Evolutionary conservation across 2,329 filamentous ascomycete genomes (phyloP), one percentile per base, ranked within the genome.

Genomic region (Trichophyton benhamiae): DNA sequence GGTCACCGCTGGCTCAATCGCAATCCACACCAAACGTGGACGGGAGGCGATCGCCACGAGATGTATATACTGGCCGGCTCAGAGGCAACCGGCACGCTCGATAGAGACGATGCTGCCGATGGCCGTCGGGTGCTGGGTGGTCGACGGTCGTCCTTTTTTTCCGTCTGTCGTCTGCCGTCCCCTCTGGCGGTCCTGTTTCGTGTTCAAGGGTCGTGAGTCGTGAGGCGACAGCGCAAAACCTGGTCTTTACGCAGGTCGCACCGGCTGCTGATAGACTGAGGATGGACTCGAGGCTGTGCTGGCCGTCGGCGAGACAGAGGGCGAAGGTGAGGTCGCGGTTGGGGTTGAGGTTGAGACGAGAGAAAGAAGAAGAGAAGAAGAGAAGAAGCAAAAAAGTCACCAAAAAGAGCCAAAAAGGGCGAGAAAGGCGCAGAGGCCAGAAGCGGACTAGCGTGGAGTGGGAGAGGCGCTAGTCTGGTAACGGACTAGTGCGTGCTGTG

Each of bases 31-130:
- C 15, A 44, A n/a, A 44, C 41, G 15, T 44, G 41, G 41, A 44
- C 41, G n/a, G 15, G 41, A 44, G 13, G 13, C 55, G 25, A 41
- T 22, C 25, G 55, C 25, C 33, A 9, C 33, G 11, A 41, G 25
- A 15, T 13, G 36, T 36, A 58, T 67, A 64, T 65, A 65, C 48
- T 63, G 63, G 65, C 13, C 27, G 58, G 44, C 25, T 33, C 33
- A n/a, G 41, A 44, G 13, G n/a, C 41, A 7, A 6, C 13, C 20
- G 41, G 41, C 41, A n/a, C 41, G n/a, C 13, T 44, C n/a, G 41
- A 44, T 44, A n/a, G 33, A 17, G 15, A 7, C 41, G 41, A 44
- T 41, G 30, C 25, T 48, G n/a, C 22, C 17, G n/a, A 20, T 25
- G 17, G 17, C 17, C 11, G 44, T 48, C n/a, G n/a, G n/a, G 7